Base-by-base conservation (phyloP, 2,329 filamentous ascomycete genomes). In the Aspergillaceae sp. region DNA sequence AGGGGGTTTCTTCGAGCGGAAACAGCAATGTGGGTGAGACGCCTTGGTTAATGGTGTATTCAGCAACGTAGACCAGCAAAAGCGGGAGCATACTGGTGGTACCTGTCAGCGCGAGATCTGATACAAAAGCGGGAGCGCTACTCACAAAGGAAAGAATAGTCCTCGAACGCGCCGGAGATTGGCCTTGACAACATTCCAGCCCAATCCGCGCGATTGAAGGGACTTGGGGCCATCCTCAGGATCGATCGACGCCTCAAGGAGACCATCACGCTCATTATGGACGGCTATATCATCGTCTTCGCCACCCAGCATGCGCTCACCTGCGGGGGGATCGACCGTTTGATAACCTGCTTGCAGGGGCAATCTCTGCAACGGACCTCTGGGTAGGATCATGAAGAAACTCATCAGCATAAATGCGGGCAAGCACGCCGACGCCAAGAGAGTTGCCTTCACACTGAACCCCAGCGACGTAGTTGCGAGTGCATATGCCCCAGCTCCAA, bases 31-130 rank as follows among this genome's bases (percentile, higher is more conserved):
- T 95, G 1, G 92, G 91, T 0, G 88, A 76, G 0, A 97, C 88
- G 33, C 90, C 91, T 71, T 95, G 90, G 70, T 97, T 97, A 67
- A 97, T 96, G 46, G 87, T 94, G 65, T 98, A 98, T 71, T 98
- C 92, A 47, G 90, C 88, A 33, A 97, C 79, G 64, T 96, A 98
- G 29, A 98, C 92, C 10, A 97, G 72, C 32, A 97, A 75, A 9
- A 98, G 76, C 0, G 92, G 92, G 3, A 94, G 75, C 89, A 98
- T 97, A 65, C 76, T 79, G 51, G 3, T 19, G 19, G 19, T 19
- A 2, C 19, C 19, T 19, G 19, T 19, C 19, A 19, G 19, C 19
- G 19, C 19, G 19, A 19, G 19, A 19, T 19, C 19, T 19, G 19
- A 19, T 19, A 19, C 19, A 19, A 19, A 19, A 19, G 19, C 19